A percentile compares a stretch with the other conserved stretches of the same genome.
These are phyloP conservation scores for Rhododendron simsii DNA, from an alignment of 148 eudicot genomes.

Conservation along the genomic window DNA sequence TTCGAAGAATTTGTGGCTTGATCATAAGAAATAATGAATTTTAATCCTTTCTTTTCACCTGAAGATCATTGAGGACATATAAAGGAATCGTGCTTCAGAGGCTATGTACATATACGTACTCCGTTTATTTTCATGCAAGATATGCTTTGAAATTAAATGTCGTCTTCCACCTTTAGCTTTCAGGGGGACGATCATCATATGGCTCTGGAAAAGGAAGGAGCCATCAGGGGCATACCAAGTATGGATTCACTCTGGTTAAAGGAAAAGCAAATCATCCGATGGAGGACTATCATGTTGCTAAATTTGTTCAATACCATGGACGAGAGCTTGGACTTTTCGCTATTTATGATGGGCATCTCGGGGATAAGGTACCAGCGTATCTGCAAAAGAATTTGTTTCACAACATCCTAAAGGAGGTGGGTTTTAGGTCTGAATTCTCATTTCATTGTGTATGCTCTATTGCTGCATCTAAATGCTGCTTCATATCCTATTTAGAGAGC, in stretches of 20 bases:
- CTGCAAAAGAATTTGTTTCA: conserved; percentile 62
- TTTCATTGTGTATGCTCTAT: neutral
- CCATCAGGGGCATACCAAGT: conserved; percentile 39
- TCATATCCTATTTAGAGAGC: neutral
- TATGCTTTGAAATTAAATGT: neutral
- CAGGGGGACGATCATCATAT: conserved; percentile 46
- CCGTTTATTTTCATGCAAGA: neutral
- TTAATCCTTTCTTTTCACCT: neutral
- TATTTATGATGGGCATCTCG: conserved; percentile 73
- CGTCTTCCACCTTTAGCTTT: conserved; percentile 20
- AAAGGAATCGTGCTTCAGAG: neutral
- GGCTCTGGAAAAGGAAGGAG: conserved; percentile 60
- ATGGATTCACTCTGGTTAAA: conserved; percentile 57
- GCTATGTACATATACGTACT: neutral
- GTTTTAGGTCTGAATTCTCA: conserved; percentile 2
- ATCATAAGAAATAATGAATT: neutral
- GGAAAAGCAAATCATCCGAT: conserved; percentile 75
- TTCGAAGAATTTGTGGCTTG: too few species aligned
- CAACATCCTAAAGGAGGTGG: conserved; percentile 69
- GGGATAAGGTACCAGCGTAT: conserved; percentile 70
- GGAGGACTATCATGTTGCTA: conserved; percentile 81
- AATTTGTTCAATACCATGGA: conserved; percentile 39
- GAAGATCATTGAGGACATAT: neutral
- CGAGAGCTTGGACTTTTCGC: conserved; percentile 82
- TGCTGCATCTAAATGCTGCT: neutral